A percentile compares a stretch with the other conserved stretches of the same genome.
phyloP scores from a whole-genome alignment of 768 basidiomycete genomes.

The Auriscalpium microsporum region DNA sequence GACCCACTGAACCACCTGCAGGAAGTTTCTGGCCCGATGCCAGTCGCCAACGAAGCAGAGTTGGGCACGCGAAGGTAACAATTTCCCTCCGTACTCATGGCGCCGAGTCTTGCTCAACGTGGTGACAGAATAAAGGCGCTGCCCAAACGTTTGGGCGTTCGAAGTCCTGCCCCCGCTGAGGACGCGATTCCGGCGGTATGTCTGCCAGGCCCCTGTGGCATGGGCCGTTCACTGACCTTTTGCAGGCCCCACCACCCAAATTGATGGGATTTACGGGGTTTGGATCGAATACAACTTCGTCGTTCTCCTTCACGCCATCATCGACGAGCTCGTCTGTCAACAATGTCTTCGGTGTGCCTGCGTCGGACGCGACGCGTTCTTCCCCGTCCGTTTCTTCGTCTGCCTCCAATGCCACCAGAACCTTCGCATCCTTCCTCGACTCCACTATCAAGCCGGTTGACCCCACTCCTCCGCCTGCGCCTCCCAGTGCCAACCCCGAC shows the following conservation, averaged over 20 bases:
- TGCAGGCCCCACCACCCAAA: constrained; percentile 27
- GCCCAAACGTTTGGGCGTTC: background rate
- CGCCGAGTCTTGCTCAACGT: constrained; percentile 15
- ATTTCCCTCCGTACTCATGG: constrained; percentile 12
- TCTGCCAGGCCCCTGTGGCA: no score
- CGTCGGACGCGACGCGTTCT: background rate
- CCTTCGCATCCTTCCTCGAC: constrained; percentile 14
- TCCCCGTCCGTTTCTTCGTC: constrained; percentile 12
- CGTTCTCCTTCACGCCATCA: background rate
- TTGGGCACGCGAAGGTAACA: background rate
- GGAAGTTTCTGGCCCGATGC: constrained; percentile 25
- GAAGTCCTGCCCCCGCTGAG: background rate
- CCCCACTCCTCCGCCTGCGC: background rate
- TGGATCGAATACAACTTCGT: constrained; percentile 21
- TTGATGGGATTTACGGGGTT: constrained; percentile 49
- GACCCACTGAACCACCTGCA: constrained; percentile 15
- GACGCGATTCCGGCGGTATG: background rate
- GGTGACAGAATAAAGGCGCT: background rate
- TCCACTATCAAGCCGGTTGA: constrained; percentile 4
- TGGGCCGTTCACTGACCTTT: no score
- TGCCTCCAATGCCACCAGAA: constrained; percentile 13
- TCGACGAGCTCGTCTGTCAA: background rate
- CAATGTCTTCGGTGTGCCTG: background rate
- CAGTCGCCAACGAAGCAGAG: background rate
- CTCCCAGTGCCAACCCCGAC: constrained; percentile 5